Conservation (phyloP, 2,329 filamentous ascomycete genomes). For the Colletotrichum filicis region DNA sequence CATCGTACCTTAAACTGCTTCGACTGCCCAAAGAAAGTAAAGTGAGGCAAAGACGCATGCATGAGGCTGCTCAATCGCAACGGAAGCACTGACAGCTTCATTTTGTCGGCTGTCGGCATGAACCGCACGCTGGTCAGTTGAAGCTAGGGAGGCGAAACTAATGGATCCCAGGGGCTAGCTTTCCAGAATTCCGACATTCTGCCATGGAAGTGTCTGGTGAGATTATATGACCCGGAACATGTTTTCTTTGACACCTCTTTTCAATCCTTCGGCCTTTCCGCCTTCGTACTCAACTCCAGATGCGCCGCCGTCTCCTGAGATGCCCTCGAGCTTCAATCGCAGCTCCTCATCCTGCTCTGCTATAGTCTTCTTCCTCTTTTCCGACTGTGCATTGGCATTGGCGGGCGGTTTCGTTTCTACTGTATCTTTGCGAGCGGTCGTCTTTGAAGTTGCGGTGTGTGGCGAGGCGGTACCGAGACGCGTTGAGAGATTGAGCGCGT, state of each 20-base stretch:
- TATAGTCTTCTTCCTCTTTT: constrained; percentile 59
- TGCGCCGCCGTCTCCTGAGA: constrained; percentile 76
- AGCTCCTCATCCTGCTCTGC: constrained; percentile 76
- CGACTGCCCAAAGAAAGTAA: too few relatives aligned
- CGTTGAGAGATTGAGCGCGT: background rate
- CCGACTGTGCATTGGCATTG: too few relatives aligned
- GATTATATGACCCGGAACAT: constrained; percentile 78
- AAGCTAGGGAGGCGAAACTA: too few relatives aligned
- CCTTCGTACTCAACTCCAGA: constrained; percentile 81
- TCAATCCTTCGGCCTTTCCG: constrained; percentile 78
- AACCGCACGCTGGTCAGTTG: too few relatives aligned
- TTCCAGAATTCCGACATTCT: background rate
- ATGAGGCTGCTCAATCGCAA: too few relatives aligned
- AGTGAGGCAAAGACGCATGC: too few relatives aligned
- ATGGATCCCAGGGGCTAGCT: too few relatives aligned
- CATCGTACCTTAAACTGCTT: too few relatives aligned
- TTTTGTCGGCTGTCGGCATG: too few relatives aligned
- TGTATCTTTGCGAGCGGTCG: background rate
- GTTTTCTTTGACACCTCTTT: constrained; percentile 78
- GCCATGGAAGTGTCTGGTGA: background rate
- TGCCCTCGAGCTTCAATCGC: constrained; percentile 70
- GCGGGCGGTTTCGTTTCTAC: background rate
- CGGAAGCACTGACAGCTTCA: too few relatives aligned
- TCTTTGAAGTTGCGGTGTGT: background rate
- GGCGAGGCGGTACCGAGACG: background rate